Base-by-base conservation (phyloP, 2,329 filamentous ascomycete genomes). In the Microdochium nivale region DNA sequence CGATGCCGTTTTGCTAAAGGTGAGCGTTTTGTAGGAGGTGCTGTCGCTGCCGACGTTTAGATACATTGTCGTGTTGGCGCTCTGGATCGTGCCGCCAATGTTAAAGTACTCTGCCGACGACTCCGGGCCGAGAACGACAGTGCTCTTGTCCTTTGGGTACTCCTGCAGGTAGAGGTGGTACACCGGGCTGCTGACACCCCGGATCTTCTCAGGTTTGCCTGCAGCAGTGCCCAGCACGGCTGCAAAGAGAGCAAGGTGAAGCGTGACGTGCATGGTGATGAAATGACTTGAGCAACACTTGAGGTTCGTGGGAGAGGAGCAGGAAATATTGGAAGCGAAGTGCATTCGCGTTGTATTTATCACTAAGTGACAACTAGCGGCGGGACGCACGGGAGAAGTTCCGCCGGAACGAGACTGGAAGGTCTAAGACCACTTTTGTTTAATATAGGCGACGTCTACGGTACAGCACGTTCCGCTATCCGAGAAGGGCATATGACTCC, bases 81-180 rank as follows among this genome's bases (percentile, higher is more conserved):
- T 74, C 65, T 73, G 70, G 56, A 79, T 78, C 23, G 73, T 73
- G 13, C 66, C 65, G 24, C 62, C 70, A 58, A 80, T 77, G 54
- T 70, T 69, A 61, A 77, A 79, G 54, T 70, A 73, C 56, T 77
- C 74, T 55, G 69, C 70, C 30, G 65, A 69, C 33, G 66, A 60
- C 59, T 77, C 76, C n/a, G 77, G 75, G 16, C 76, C 77, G 54
- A 80, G 72, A 1, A 79, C 73, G 1, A 74, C 71, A 9, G 70
- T 65, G 63, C 69, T 69, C 27, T 51, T 33, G 16, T 76, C 69
- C 46, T 69, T 64, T 5, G 72, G 65, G 51, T 69, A 68, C 2
- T 70, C 65, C 60, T 79, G 77, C 3, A 80, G 66, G 56, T 80
- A 79, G 23, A 74, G 67, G 58, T 80, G 77, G 55, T 72, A 79